Conservation (phyloP, 2,329 filamentous ascomycete species). For the Cladophialophora bantiana region DNA sequence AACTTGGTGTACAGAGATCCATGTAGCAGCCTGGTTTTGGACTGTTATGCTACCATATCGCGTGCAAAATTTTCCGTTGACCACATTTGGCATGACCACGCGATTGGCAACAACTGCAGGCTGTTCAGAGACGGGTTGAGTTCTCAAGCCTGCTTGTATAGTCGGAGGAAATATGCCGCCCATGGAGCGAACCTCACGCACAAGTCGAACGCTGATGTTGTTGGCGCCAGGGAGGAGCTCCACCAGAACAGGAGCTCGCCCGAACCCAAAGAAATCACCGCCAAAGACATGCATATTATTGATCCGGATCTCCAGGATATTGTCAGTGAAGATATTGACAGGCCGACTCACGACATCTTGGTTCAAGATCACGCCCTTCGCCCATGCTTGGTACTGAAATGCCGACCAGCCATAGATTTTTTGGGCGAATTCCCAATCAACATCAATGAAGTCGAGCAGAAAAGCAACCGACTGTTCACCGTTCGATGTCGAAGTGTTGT, state of each 20-base stretch:
- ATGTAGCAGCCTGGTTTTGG: constrained; percentile 29
- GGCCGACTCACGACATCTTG: constrained; percentile 34
- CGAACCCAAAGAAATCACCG: constrained; percentile 63
- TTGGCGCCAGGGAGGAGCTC: constrained; percentile 59
- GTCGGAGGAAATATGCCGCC: constrained; percentile 59
- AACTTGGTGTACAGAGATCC: constrained; percentile 25
- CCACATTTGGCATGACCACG: constrained; percentile 60
- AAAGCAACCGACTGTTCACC: constrained; percentile 49
- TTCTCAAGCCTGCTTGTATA: constrained; percentile 52
- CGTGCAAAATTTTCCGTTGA: constrained; percentile 56
- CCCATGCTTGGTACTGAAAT: constrained; percentile 66
- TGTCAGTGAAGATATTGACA: constrained; percentile 55
- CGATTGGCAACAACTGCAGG: constrained; percentile 45
- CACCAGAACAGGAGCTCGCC: constrained; percentile 58
- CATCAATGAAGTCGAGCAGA: constrained; percentile 55
- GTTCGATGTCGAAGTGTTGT: constrained; percentile 40
- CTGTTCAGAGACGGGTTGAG: constrained; percentile 40
- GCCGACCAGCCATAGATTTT: constrained; percentile 66
- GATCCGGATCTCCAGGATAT: constrained; percentile 61
- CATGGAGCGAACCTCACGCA: constrained; percentile 64
- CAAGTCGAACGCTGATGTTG: constrained; percentile 59
- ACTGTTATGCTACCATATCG: constrained; percentile 45
- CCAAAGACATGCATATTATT: constrained; percentile 62
- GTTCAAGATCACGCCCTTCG: constrained; percentile 51
- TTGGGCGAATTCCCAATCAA: constrained; percentile 63